Percentiles rank a stretch among this genome's conserved stretches.
Evolutionary conservation across 2,329 filamentous ascomycete species (phyloP).

Genomic region (Colletotrichum sp.): DNA sequence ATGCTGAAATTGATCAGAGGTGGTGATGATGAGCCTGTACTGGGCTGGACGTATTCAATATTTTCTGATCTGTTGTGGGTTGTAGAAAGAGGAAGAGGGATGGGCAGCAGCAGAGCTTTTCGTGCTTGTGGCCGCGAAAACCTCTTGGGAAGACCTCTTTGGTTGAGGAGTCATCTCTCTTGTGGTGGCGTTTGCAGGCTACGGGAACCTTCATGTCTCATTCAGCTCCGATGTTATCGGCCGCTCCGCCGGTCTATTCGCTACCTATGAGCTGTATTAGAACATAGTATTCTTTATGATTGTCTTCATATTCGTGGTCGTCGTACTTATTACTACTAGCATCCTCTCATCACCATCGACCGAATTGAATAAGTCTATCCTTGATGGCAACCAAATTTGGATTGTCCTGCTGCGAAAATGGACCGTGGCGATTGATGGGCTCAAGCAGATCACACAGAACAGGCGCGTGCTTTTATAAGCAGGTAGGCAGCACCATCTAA

Average conservation of each 20-base stretch:
- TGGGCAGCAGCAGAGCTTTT: background rate
- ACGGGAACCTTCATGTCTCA: background rate
- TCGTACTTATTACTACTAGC: background rate
- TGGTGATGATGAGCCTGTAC: background rate
- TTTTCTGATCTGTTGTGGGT: background rate
- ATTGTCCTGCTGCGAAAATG: background rate
- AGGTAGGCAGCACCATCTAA: background rate
- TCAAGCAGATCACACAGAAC: background rate
- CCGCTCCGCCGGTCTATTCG: too few relatives aligned
- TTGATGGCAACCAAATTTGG: too few relatives aligned
- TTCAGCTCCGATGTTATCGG: accelerated
- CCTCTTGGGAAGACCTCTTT: background rate
- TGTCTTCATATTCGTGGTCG: too few relatives aligned
- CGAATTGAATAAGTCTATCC: too few relatives aligned
- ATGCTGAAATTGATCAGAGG: background rate
- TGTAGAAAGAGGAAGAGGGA: background rate
- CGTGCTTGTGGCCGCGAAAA: background rate
- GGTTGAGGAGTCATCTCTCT: background rate
- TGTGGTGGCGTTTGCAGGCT: background rate
- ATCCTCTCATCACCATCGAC: background rate
- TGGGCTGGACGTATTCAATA: background rate
- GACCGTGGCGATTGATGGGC: background rate
- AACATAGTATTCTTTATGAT: too few relatives aligned
- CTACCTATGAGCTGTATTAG: accelerated
- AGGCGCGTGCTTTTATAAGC: too few relatives aligned